Conservation (phyloP, 306 rosid genomes). For the Elaeagnus macrophylla region DNA sequence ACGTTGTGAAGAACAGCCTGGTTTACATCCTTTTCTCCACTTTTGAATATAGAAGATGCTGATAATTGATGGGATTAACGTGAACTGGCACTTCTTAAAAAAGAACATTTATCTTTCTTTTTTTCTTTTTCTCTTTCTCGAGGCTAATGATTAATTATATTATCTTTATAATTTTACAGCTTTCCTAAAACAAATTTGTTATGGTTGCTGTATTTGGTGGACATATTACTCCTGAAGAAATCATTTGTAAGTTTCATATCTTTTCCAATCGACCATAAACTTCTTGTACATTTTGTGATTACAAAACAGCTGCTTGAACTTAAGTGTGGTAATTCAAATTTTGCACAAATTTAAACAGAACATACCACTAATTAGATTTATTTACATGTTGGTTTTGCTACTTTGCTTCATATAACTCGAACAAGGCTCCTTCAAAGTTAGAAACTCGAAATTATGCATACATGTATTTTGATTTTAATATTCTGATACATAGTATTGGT, state of each 20-base stretch:
- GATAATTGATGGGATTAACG: too few species aligned
- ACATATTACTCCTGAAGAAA: conserved; percentile 64
- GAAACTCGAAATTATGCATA: too few species aligned
- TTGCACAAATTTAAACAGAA: too few species aligned
- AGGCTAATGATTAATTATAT: conserved; percentile 8
- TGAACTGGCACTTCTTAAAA: neutral
- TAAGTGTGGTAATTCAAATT: neutral
- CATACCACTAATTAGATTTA: too few species aligned
- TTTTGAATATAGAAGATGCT: too few species aligned
- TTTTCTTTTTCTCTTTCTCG: neutral
- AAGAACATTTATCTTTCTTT: neutral
- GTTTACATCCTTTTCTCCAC: too few species aligned
- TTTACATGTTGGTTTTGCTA: too few species aligned
- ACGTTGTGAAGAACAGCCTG: too few species aligned
- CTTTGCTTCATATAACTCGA: too few species aligned
- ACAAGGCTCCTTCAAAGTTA: too few species aligned
- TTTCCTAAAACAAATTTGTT: conserved; percentile 77
- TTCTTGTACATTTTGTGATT: conserved; percentile 7
- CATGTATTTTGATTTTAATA: too few species aligned
- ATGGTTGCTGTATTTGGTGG: conserved; percentile 86
- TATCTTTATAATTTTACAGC: conserved; percentile 38
- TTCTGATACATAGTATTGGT: too few species aligned
- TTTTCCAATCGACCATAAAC: neutral
- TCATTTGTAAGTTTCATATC: conserved; percentile 61
- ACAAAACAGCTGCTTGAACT: neutral